These are phyloP conservation scores for Cajanus cajan DNA, from an alignment of 306 rosid species.

Conservation along the genomic window DNA sequence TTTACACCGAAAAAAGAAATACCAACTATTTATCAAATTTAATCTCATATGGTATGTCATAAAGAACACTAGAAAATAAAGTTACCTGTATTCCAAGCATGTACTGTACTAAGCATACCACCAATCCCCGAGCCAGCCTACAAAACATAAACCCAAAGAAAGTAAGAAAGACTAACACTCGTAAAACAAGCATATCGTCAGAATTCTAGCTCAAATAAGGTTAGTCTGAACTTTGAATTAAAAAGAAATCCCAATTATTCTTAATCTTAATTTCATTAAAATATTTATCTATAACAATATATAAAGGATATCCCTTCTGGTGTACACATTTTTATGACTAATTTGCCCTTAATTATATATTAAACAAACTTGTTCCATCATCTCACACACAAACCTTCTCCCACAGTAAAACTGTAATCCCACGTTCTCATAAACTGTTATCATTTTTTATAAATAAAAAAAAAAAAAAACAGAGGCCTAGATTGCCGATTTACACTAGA, in stretches of 20 bases:
- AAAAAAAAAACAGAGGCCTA: no score
- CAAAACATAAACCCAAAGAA: conserved; percentile 18
- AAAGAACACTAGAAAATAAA: neutral
- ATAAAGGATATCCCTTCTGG: no score
- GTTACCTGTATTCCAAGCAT: conserved; percentile 73
- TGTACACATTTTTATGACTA: no score
- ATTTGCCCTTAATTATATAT: no score
- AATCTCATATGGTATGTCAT: neutral
- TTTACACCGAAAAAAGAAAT: neutral
- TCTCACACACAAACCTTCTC: no score
- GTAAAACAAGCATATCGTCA: neutral
- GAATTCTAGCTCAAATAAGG: neutral
- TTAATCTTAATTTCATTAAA: neutral
- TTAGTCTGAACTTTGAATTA: neutral
- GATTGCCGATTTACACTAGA: no score
- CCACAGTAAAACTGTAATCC: no score
- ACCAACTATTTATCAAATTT: neutral
- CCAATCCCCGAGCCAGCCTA: conserved; percentile 91
- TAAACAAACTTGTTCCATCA: no score
- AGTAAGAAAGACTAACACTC: neutral
- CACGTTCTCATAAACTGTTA: no score
- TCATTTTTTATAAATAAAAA: no score
- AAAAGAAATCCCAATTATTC: neutral
- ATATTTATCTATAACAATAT: no score
- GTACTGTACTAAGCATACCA: conserved; percentile 75